A percentile compares a stretch with the other conserved stretches of the same genome.
phyloP scores from a whole-genome alignment of 2,329 filamentous ascomycete species.

The Samsoniella hepiali region DNA sequence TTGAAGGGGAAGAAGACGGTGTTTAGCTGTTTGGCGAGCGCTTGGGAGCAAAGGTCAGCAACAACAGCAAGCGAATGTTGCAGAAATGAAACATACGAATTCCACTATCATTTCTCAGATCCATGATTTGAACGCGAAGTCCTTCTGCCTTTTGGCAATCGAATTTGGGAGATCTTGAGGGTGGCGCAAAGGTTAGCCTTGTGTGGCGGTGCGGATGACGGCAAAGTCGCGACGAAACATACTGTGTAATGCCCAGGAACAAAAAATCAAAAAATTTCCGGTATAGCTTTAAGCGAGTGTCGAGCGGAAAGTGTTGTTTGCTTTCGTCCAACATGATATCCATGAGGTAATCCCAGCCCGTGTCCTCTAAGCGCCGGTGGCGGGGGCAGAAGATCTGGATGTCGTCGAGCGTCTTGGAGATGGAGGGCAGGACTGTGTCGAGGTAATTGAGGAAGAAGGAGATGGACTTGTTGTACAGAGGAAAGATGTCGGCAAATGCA shows the following conservation, averaged over 20 bases:
- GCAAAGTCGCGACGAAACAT: neutral
- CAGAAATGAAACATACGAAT: constrained; percentile 43
- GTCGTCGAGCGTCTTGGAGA: constrained; percentile 3
- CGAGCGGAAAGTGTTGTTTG: neutral
- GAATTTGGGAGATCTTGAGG: constrained; percentile 41
- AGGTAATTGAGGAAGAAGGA: constrained; percentile 7
- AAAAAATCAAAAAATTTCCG: constrained; percentile 8
- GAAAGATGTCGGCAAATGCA: constrained; percentile 15
- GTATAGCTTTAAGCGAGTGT: neutral
- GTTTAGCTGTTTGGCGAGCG: neutral
- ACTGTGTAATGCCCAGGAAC: neutral
- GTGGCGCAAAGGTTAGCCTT: neutral
- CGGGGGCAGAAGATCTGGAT: neutral
- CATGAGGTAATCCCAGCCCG: constrained; percentile 2
- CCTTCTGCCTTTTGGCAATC: constrained; percentile 54
- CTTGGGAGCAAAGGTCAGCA: neutral
- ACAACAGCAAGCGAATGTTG: neutral
- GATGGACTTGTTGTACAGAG: neutral
- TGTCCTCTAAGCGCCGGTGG: neutral
- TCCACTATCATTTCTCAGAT: constrained; percentile 50
- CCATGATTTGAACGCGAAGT: constrained; percentile 46
- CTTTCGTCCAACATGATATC: neutral
- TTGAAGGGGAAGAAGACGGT: constrained; percentile 14
- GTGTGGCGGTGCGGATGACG: constrained; percentile 32
- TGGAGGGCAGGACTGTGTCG: constrained; percentile 9